Evolutionary conservation across 2,329 filamentous ascomycete genomes (phyloP).

Genomic region (Talaromyces verruculosus): DNA sequence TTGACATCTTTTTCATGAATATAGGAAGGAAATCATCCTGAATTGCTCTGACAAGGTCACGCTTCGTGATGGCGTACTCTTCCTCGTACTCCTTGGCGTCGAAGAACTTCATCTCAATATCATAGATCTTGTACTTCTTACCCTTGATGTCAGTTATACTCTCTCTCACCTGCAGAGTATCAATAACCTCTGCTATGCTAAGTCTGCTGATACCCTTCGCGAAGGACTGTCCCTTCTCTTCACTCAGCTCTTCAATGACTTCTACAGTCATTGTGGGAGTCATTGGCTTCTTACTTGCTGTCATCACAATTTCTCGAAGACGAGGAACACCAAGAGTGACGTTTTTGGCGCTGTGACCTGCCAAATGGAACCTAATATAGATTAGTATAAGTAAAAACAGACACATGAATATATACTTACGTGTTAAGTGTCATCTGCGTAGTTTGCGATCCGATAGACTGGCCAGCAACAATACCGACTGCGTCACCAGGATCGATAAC

Average conservation of each 20-base stretch:
- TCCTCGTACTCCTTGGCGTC: slow-evolving; percentile 76
- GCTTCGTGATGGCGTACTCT: slow-evolving; percentile 77
- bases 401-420: neutral
- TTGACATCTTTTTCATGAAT: slow-evolving; percentile 68
- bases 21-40: slow-evolving; percentile 74
- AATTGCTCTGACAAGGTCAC: slow-evolving; percentile 76
- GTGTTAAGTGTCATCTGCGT: slow-evolving; percentile 99
- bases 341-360: slow-evolving; percentile 96
- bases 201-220: slow-evolving; percentile 89
- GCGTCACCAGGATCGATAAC: slow-evolving; percentile 94
- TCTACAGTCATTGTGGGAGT: slow-evolving; percentile 76
- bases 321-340: slow-evolving; percentile 98
- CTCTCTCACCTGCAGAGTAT: slow-evolving; percentile 78
- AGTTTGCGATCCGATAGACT: slow-evolving; percentile 94
- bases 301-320: slow-evolving; percentile 97
- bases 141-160: slow-evolving; percentile 64
- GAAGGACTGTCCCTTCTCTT: slow-evolving; percentile 71
- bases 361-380: slow-evolving; percentile 74
- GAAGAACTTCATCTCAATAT: slow-evolving; percentile 80
- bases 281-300: slow-evolving; percentile 81
- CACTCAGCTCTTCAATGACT: slow-evolving; percentile 69
- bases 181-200: slow-evolving; percentile 77
- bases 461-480: slow-evolving; percentile 92
- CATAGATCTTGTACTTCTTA: slow-evolving; percentile 79
- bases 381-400: neutral